Conservation (phyloP, 1,284 basidiomycete genomes). For the Trametes hirsuta region DNA sequence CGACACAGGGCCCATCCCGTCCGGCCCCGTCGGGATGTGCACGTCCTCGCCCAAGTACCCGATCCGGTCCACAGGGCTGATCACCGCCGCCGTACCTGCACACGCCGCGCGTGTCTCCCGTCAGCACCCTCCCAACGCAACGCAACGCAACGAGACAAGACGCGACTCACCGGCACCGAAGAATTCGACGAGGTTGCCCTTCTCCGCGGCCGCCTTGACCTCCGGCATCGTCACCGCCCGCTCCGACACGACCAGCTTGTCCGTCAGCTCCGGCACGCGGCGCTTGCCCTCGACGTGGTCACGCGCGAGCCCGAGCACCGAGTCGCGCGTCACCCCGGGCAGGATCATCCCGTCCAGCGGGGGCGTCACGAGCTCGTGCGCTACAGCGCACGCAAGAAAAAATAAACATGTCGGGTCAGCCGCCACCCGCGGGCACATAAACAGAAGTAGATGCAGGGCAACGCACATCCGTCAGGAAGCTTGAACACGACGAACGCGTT, state of each 20-base stretch:
- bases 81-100: slow-evolving; percentile 80
- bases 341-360: slow-evolving; percentile 96
- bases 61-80: slow-evolving; percentile 82
- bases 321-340: slow-evolving; percentile 95
- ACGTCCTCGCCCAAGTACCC: slow-evolving; percentile 90
- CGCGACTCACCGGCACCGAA: slow-evolving; percentile 82
- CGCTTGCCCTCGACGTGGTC: slow-evolving; percentile 69
- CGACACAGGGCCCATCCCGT: slow-evolving; percentile 88
- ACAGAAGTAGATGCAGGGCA: too few species aligned
- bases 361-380: slow-evolving; percentile 85
- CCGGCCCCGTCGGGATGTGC: slow-evolving; percentile 81
- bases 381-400: slow-evolving; percentile 40
- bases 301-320: slow-evolving; percentile 82
- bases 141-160: too few species aligned
- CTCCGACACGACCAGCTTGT: slow-evolving; percentile 78
- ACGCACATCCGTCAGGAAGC: slow-evolving; percentile 70
- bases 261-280: slow-evolving; percentile 63
- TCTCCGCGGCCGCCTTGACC: slow-evolving; percentile 71
- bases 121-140: background rate
- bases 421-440: too few species aligned
- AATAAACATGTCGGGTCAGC: too few species aligned
- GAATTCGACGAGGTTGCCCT: slow-evolving; percentile 83
- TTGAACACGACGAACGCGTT: slow-evolving; percentile 92
- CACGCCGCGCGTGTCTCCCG: background rate
- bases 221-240: slow-evolving; percentile 90